phyloP scores from a whole-genome alignment of 139 green algal genomes.

The Eudorina sp. region DNA sequence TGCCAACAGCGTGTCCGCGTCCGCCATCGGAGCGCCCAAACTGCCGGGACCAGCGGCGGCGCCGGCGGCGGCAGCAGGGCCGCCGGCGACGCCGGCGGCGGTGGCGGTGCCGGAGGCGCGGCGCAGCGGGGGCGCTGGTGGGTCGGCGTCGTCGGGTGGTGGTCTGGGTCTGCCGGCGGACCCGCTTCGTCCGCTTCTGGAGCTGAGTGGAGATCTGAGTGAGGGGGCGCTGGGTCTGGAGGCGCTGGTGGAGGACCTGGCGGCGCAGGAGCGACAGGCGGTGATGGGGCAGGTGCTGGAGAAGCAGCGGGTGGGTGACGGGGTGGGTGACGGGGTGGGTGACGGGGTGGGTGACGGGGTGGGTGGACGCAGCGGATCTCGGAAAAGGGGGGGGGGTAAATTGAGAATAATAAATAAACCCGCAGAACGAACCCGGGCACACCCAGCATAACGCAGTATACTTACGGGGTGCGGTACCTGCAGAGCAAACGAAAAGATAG shows the following conservation, averaged over 20 bases:
- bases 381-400: too few relatives aligned
- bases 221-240: constrained; percentile 21
- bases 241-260: constrained; percentile 24
- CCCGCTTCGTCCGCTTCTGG: constrained; percentile 2
- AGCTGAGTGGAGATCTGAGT: background rate
- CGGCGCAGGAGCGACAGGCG: background rate
- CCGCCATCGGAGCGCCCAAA: background rate
- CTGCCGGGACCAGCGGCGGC: background rate
- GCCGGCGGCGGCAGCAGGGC: background rate
- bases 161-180: background rate
- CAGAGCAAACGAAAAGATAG: too few relatives aligned
- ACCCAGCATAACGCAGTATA: too few relatives aligned
- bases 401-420: too few relatives aligned
- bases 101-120: too few relatives aligned
- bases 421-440: too few relatives aligned
- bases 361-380: background rate
- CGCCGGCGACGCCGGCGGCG: too few relatives aligned
- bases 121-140: too few relatives aligned
- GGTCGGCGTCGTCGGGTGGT: background rate
- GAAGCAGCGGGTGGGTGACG: background rate
- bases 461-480: too few relatives aligned
- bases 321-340: background rate
- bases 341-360: too few relatives aligned
- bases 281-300: background rate
- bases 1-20: background rate